Base-by-base conservation (phyloP, 2,329 filamentous ascomycete species). In the Pseudogymnoascus sp. region DNA sequence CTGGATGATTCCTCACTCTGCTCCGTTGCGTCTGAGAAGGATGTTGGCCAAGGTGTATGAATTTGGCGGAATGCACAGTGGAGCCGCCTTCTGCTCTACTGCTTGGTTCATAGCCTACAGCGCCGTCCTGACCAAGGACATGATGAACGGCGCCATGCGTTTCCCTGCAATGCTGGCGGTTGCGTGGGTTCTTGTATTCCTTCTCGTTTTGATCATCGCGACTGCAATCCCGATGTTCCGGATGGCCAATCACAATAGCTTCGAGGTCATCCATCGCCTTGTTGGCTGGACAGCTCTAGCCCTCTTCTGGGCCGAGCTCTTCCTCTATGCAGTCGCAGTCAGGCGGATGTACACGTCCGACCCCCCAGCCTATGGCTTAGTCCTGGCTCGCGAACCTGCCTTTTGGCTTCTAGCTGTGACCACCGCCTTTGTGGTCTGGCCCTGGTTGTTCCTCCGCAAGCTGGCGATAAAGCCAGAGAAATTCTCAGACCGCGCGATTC, bases 391-490 rank as follows among this genome's bases (percentile, higher is more conserved):
- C 18, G 61, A 64, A 4, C 82, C 81, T 1, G 73, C 77, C 1
- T 83, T 86, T 72, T 87, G 82, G 81, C 78, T 80, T 65, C 74
- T 86, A n/a, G 62, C 80, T 37, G 63, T 78, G 57, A 79, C 81
- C 22, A 83, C 82, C 7, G 60, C 75, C 35, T 76, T 81, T 62
- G 75, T 85, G 41, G 71, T 83, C 28, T 78, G 82, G 57, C 84
- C 85, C 2, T 87, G 84, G 83, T 68, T 84, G 3, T 75, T 79
- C 47, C 77, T 87, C 28, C 78, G 82, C 33, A 80, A 78, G 64
- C 78, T 83, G 62, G 71, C 72, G 16, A 79, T 86, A 63, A 71
- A 72, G 14, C 74, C 81, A 4, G 79, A 84, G 65, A 68, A 74
- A 25, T 77, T 87, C 14, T 87, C 84, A 5, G 39, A 74, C 2